Evolutionary conservation across 1,139 yeast genomes (phyloP), one percentile per base, ranked within the genome.

Genomic region (Candida sanyaensis): DNA sequence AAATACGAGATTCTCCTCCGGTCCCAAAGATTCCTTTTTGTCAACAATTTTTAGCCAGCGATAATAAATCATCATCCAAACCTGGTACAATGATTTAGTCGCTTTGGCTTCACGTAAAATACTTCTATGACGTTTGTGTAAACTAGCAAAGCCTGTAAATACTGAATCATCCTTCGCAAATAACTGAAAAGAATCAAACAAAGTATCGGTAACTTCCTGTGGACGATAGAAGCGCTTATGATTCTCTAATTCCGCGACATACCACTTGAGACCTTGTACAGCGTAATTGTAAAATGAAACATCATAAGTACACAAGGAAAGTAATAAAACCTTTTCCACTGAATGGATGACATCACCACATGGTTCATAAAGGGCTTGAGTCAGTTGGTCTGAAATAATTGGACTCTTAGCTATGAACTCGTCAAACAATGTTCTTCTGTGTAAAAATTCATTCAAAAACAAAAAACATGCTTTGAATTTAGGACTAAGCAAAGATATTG

Each of bases 91-190:
- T 1, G 89, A 80, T 36, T 73, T 70, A 0, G 89, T 82, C 1
- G 92, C 88, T 34, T 66, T 68, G 6, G 80, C 78, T n/a, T 82
- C 71, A 50, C 82, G 74, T 45, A 86, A 65, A 40, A 87, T 72
- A 51, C 70, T 78, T 52, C 78, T 77, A 48, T 88, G 69, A 50
- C 84, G 78, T 60, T 88, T 87, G 60, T 88, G 93, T 31, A 86
- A 74, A 0, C 95, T 91, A 13, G 87, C 88, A 29, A 85, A 79
- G 13, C 96, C 93, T 0, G 92, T 84, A 45, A 86, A 83, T 2
- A 84, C 81, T 30, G 78, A 71, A 32, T 71, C 78, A 52, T 86
- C 91, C n/a, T 78, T 66, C 8, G 83, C 67, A 47, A 86, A 72
- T 8, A 71, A 64, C 37, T 64, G 60, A 47, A 81, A 80, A 6